phyloP scores from a whole-genome alignment of 306 rosid species.

The Rosa persica region DNA sequence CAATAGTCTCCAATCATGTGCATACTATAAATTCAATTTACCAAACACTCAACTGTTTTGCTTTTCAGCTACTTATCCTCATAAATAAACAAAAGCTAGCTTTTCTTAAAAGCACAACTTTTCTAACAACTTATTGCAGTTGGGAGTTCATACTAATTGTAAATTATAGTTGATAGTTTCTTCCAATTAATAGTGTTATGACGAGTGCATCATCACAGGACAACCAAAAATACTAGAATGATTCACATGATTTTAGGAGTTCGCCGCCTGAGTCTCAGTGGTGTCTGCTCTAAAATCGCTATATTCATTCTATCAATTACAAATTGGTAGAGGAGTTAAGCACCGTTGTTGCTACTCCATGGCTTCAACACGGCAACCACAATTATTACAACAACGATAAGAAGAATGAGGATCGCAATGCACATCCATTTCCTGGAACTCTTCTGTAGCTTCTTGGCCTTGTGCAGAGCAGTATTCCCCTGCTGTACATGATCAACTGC shows the following conservation, averaged over 20 bases:
- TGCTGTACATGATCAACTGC: constrained; percentile 95
- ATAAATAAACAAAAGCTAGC: too few relatives aligned
- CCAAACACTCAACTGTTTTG: too few relatives aligned
- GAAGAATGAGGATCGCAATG: constrained; percentile 80
- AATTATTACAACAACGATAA: constrained; percentile 52
- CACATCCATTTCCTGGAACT: constrained; percentile 94
- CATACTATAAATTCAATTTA: too few relatives aligned
- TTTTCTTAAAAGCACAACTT: too few relatives aligned
- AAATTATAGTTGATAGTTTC: neutral
- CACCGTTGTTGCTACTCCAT: constrained; percentile 56
- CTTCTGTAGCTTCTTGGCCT: constrained; percentile 79
- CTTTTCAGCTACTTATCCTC: too few relatives aligned
- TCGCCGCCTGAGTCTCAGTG: neutral
- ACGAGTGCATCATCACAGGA: neutral
- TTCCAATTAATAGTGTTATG: constrained; percentile 8
- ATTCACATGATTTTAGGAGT: neutral
- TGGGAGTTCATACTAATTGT: neutral
- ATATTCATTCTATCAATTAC: neutral
- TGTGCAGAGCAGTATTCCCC: constrained; percentile 69
- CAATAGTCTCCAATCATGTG: too few relatives aligned
- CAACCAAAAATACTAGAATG: neutral
- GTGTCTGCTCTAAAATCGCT: neutral
- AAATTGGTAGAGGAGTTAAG: constrained; percentile 32
- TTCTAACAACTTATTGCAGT: neutral
- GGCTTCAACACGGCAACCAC: constrained; percentile 71